These are phyloP conservation scores for Zarea fungicola DNA, from an alignment of 2,329 filamentous ascomycete genomes.

Conservation along the genomic window DNA sequence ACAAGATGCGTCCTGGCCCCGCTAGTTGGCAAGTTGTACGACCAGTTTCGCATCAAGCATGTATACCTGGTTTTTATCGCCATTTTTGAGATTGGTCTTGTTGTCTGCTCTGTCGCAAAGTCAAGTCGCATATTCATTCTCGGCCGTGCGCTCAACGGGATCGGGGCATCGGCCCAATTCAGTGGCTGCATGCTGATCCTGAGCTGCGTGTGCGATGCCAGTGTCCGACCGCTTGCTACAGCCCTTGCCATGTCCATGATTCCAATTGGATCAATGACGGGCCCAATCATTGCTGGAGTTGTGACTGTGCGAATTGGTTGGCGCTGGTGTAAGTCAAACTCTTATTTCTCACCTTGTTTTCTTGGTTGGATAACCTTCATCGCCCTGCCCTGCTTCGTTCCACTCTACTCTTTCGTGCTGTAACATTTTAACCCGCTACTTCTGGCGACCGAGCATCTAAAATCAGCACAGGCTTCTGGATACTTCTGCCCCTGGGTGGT, in stretches of 20 bases:
- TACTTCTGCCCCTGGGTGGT: constrained; percentile 5
- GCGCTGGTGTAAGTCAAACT: constrained; percentile 12
- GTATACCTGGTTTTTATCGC: constrained; percentile 10
- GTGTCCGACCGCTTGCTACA: not conserved
- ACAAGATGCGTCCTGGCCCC: constrained; percentile 8
- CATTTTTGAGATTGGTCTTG: constrained; percentile 7
- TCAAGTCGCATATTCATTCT: constrained; percentile 8
- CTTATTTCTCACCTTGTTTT: not conserved
- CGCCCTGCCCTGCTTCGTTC: too few species aligned
- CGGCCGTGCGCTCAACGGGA: constrained; percentile 8
- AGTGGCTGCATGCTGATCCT: constrained; percentile 8
- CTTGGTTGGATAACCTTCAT: not conserved
- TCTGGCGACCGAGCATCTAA: too few species aligned
- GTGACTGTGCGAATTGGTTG: constrained; percentile 9
- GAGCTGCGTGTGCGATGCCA: not conserved
- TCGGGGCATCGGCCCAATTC: constrained; percentile 10
- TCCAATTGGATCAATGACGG: constrained; percentile 10
- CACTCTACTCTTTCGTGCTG: too few species aligned
- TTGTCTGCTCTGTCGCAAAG: constrained; percentile 2
- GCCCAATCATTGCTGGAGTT: constrained; percentile 9
- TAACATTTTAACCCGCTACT: constrained; percentile 2
- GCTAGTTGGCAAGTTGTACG: constrained; percentile 6
- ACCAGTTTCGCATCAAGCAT: constrained; percentile 8
- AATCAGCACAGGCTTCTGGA: constrained; percentile 13
- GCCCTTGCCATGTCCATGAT: constrained; percentile 7